Conservation (phyloP, 1,284 basidiomycete species). For the Ustilago curta region DNA sequence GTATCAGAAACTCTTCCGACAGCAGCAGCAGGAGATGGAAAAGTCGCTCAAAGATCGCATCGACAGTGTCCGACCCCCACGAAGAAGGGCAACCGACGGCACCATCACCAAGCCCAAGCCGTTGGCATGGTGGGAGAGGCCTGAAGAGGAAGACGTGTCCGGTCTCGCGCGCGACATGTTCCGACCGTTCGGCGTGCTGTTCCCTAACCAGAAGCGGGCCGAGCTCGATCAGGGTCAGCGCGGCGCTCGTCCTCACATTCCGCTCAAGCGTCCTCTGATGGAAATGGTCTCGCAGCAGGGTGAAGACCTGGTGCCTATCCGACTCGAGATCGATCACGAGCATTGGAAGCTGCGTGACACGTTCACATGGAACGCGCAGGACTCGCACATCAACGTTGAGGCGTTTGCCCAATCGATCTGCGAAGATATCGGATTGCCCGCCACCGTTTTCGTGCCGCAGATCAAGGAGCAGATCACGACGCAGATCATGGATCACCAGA, state of each 20-base stretch:
- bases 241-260: constrained; percentile 46
- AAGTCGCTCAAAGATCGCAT: constrained; percentile 51
- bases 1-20: constrained; percentile 71
- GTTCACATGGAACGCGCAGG: constrained; percentile 94
- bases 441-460: constrained; percentile 76
- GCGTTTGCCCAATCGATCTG: constrained; percentile 88
- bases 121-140: constrained; percentile 64
- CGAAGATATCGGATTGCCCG: constrained; percentile 86
- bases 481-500: constrained; percentile 80
- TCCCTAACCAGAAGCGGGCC: constrained; percentile 57
- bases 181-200: constrained; percentile 55
- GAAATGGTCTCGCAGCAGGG: constrained; percentile 75
- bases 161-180: constrained; percentile 42
- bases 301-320: constrained; percentile 89
- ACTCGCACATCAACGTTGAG: constrained; percentile 88
- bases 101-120: constrained; percentile 44
- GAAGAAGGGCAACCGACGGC: constrained; percentile 34
- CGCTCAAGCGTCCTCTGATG: constrained; percentile 70
- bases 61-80: constrained; percentile 49
- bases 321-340: constrained; percentile 90
- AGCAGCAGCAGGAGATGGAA: constrained; percentile 54
- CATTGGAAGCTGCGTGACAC: constrained; percentile 93
- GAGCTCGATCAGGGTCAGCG: constrained; percentile 75
- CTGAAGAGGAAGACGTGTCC: constrained; percentile 43
- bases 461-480: constrained; percentile 89